Evolutionary conservation across 495 filamentous ascomycete genomes (phyloP), one percentile per base, ranked within the genome.

Genomic region (Aspergillus heteromorphus): DNA sequence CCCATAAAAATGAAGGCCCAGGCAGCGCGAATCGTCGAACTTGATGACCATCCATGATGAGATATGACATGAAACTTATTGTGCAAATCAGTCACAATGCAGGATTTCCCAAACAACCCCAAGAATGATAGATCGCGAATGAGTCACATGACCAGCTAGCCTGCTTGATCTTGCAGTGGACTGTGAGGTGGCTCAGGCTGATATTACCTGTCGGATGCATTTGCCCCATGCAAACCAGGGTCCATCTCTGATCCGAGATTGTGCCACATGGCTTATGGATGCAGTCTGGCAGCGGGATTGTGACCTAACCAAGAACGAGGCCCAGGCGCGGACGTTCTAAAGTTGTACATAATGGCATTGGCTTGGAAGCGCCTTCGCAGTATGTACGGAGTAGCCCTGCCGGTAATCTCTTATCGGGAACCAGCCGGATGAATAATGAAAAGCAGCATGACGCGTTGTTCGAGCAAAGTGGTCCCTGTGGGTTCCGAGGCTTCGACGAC

Each of bases 371-470:
- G 23, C 23, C 23, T 27, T 7, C 23, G 23, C 23, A 27, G 23
- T 27, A 27, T 27, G 3, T 27, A 3, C 7, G 23, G 23, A n/a
- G n/a, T n/a, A n/a, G n/a, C n/a, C n/a, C 23, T 27, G 23, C 23
- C 23, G 23, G 23, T 7, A 27, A 27, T 27, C 13, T 38, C 34
- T 38, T 38, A 38, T 38, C 34, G 34, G 13, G 13, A 9, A 38
- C 34, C 1, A 38, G 23, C 23, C 34, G 43, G 7, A 49, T 27
- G 52, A 40, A 54, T 53, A 31, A 29, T 16, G 52, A 40, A 54
- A 45, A 31, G 18, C 9, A 23, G 36, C 18, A 51, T 54, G 51
- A 54, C 41, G 51, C 51, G 51, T 54, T 38, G 51, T 47, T 47
- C 16, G 43, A 13, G 8, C 21, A 38, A 45, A 30, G 51, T 53